Evolutionary conservation across 1,139 yeast genomes (phyloP), one percentile per base, ranked within the genome.

Genomic region (Candida sojae): DNA sequence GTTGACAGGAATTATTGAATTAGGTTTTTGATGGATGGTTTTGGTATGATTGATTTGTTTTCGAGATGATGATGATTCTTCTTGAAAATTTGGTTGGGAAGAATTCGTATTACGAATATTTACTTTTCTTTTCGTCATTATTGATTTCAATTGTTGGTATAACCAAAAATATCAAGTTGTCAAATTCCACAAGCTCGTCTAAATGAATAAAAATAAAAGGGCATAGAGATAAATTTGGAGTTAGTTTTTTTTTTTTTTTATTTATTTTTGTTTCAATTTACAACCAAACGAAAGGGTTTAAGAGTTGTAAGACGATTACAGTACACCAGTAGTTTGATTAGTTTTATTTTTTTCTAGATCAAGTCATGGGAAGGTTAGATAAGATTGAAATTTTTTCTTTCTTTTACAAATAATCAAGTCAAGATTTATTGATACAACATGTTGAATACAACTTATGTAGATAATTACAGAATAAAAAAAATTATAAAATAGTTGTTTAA

Each of bases 341-440:
- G 21, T 17, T 17, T 17, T 17, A 17, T 17, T 17, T 17, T 17
- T 17, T 2, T 17, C 21, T 36, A n/a, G n/a, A n/a, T n/a, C n/a
- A n/a, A n/a, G n/a, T n/a, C n/a, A n/a, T n/a, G n/a, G n/a, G n/a
- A n/a, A n/a, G n/a, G n/a, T n/a, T n/a, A n/a, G n/a, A n/a, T n/a
- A n/a, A n/a, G n/a, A n/a, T n/a, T n/a, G n/a, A n/a, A n/a, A n/a
- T n/a, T n/a, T n/a, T n/a, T n/a, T n/a, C n/a, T n/a, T n/a, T n/a
- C n/a, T 21, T 12, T 11, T 4, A 36, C 25, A 23, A 36, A 17
- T 21, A 5, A 21, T 21, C 7, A 21, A 23, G 11, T 36, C 21
- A 13, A 13, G 26, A 25, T 37, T 25, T 37, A 38, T 38, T 38
- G 31, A 38, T 38, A 38, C 41, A 38, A 38, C 41, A 13, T 37